Percentiles rank a stretch among this genome's conserved stretches.
These are phyloP conservation scores for Colletotrichum caudatum DNA, from an alignment of 2,329 filamentous ascomycete genomes.

Conservation along the genomic window DNA sequence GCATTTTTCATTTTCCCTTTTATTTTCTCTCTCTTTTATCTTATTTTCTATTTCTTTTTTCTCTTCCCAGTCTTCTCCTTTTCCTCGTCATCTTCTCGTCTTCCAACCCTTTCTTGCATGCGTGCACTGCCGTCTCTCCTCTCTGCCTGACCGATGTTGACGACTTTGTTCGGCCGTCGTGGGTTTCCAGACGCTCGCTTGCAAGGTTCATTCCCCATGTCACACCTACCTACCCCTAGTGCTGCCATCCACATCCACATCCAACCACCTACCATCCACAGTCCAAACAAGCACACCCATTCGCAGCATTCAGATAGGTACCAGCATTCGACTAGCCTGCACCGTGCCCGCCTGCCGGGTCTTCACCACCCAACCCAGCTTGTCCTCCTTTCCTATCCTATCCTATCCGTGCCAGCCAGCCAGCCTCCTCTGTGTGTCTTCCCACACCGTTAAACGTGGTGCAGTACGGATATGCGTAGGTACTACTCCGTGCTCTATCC, in stretches of 20 bases:
- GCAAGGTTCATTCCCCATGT: neutral
- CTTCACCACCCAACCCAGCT: slow-evolving; percentile 32
- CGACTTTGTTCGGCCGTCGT: neutral
- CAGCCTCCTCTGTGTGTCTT: slow-evolving; percentile 4
- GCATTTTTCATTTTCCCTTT: neutral
- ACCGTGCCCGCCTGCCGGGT: slow-evolving; percentile 32
- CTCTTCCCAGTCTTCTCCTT: neutral
- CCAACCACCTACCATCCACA: neutral
- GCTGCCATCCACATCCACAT: neutral
- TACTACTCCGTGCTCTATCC: neutral
- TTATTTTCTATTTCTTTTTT: neutral
- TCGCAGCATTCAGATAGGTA: neutral
- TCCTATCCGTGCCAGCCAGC: neutral
- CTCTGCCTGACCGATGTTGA: neutral
- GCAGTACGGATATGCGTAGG: neutral
- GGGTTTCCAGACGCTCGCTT: neutral
- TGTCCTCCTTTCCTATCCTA: slow-evolving; percentile 20
- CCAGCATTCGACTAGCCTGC: slow-evolving; percentile 15
- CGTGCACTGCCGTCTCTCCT: neutral
- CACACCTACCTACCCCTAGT: slow-evolving; percentile 5
- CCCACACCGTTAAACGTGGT: slow-evolving; percentile 8
- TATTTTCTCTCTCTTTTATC: neutral
- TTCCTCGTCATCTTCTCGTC: neutral
- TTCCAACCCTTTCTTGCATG: neutral
- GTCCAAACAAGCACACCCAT: slow-evolving; percentile 13